Base-by-base conservation (phyloP, 1,284 basidiomycete species). In the Fomitopsis betulina region DNA sequence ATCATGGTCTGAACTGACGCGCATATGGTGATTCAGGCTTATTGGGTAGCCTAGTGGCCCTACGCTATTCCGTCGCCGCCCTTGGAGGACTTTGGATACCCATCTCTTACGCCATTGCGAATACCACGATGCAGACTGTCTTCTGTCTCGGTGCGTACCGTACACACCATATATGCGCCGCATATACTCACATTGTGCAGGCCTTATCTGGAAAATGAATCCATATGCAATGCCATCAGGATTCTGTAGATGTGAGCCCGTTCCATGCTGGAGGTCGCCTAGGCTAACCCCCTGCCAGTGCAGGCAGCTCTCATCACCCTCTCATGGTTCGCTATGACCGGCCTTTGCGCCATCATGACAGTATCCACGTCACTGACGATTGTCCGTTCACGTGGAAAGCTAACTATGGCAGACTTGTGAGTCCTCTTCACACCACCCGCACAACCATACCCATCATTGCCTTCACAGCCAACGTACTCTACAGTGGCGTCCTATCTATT, bases 201-300 rank as follows among this genome's bases (percentile, higher is more conserved):
- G 86, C 9, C 77, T 88, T 68, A 75, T 84, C 21, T 87, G 84
- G 77, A 70, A 70, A 53, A 86, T 88, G 84, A 72, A 84, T 60
- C 82, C 86, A 1, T 73, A 72, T 51, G 66, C 62, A 30, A 87
- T 87, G 83, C 82, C 85, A 7, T 69, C 65, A 50, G 64, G 67
- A 15, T 87, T 88, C 62, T 87, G 86, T 64, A 69, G 80, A 49
- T 75, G 84, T 85, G 63, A 60, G 77, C 62, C 35, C 13, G 42
- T 12, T 47, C 15, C 47, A 33, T 33, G 21, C 35, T 15, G 3
- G 35, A 10, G 3, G 13, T 12, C 35, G 35, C 15, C 27, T 12
- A 19, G 21, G 6, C 39, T 37, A 60, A 27, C 58, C 39, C 37
- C 40, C 30, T 35, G 13, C 21, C 45, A 84, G 83, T 73, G 1